Evolutionary conservation across 331 rosid genomes (phyloP), one percentile per base, ranked within the genome.

Genomic region (Arachis monticola): DNA sequence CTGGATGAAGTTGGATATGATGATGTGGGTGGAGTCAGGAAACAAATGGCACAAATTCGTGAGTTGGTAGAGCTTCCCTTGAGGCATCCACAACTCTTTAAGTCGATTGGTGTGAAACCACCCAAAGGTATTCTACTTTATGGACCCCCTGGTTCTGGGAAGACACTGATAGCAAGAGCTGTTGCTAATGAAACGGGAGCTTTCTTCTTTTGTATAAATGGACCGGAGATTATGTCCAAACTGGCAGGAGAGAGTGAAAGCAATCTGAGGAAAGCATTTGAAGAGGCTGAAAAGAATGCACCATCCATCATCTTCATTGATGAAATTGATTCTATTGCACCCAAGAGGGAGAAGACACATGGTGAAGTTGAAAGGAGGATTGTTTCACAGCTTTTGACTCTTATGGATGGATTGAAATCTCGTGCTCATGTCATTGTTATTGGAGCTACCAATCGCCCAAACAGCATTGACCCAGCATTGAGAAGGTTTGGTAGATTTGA

Each of bases 141-240:
- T 72, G 95, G 95, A 71, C 92, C 95, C 58, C 92, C 92, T 0
- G 95, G 95, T 31, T 83, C 95, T 69, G 95, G 95, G 65, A 89
- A 87, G 79, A 89, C 88, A n/a, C 55, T 89, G 42, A 83, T 89
- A 46, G 95, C 88, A 0, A 82, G 92, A 52, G 95, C 95, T 52
- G 92, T 89, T 59, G 92, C 95, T 11, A 87, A 89, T 73, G 95
- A 87, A 83, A 87, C 90, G 30, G 95, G 95, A 42, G 95, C 92
- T 31, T 89, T 89, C 80, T 89, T 89, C 82, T 83, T 83, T 64
- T 87, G 92, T 70, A 87, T 87, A 32, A 87, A 87, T 51, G 95
- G 92, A 31, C 95, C 87, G 0, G 95, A 89, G 85, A 89, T 89
- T 45, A 89, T 89, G 95, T 89, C 95, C 64, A 89, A 89, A 75